A percentile compares a stretch with the other conserved stretches of the same genome.
These are phyloP conservation scores for Pichia sporocuriosa DNA, from an alignment of 805 yeast species.

Conservation along the genomic window DNA sequence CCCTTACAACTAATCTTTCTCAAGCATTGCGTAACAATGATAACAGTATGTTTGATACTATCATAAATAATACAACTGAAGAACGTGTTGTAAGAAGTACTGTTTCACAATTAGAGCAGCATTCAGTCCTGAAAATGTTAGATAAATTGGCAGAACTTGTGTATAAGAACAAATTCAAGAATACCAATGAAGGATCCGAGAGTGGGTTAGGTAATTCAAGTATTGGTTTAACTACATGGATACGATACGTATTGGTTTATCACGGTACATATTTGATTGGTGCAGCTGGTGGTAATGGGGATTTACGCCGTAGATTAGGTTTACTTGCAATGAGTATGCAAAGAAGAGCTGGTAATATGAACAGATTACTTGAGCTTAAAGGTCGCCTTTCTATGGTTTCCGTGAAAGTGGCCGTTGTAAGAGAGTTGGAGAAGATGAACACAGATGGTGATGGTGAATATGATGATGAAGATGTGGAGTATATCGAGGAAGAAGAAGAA, in stretches of 20 bases:
- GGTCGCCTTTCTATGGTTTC: constrained; percentile 43
- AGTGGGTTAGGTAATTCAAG: constrained; percentile 25
- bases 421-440: constrained; percentile 50
- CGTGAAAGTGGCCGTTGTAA: constrained; percentile 60
- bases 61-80: constrained; percentile 49
- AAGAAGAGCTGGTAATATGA: constrained; percentile 42
- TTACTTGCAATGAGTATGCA: constrained; percentile 41
- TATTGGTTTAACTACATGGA: constrained; percentile 34
- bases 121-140: constrained; percentile 42
- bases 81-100: constrained; percentile 45
- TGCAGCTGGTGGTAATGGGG: constrained; percentile 29
- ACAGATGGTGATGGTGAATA: constrained; percentile 17
- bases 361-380: constrained; percentile 44
- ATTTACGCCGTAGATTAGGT: constrained; percentile 36
- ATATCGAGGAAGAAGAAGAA: constrained; percentile 19
- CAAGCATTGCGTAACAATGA: constrained; percentile 89
- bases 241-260: constrained; percentile 48
- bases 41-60: constrained; percentile 77
- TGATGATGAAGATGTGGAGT: constrained; percentile 16
- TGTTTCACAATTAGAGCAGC: constrained; percentile 40
- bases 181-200: constrained; percentile 40
- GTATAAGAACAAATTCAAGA: constrained; percentile 35
- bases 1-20: constrained; percentile 74
- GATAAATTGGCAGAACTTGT: constrained; percentile 48
- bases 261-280: constrained; percentile 47